Percentiles rank a stretch among this genome's conserved stretches.
Evolutionary conservation across 306 rosid species (phyloP).

Genomic region (Cyamopsis tetragonoloba): DNA sequence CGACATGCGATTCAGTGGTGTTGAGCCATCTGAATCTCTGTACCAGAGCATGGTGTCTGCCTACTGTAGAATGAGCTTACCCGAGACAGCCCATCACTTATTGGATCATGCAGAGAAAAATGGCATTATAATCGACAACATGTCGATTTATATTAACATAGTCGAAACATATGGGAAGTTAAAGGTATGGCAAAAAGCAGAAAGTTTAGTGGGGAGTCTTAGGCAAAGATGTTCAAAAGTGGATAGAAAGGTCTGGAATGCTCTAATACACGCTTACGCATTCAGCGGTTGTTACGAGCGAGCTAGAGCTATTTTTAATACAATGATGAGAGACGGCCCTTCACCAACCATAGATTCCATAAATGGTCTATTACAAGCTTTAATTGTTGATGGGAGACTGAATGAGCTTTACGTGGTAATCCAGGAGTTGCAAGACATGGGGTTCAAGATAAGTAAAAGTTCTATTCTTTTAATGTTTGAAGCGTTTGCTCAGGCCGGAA

Average conservation of each 20-base stretch:
- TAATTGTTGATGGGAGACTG: slow-evolving; percentile 74
- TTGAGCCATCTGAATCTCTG: slow-evolving; percentile 56
- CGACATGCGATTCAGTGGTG: slow-evolving; percentile 80
- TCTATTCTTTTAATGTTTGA: slow-evolving; percentile 86
- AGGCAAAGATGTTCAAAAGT: slow-evolving; percentile 47
- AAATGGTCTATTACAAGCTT: slow-evolving; percentile 76
- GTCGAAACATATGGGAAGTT: slow-evolving; percentile 77
- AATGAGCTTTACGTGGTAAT: slow-evolving; percentile 79
- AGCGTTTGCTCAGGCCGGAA: slow-evolving; percentile 77
- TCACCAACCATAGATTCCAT: slow-evolving; percentile 78
- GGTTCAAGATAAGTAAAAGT: slow-evolving; percentile 80
- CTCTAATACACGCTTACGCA: slow-evolving; percentile 83
- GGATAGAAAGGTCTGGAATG: slow-evolving; percentile 91
- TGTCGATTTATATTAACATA: slow-evolving; percentile 46
- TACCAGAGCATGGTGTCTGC: slow-evolving; percentile 61
- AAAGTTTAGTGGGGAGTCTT: slow-evolving; percentile 76
- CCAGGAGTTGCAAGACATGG: slow-evolving; percentile 95
- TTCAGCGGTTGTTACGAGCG: slow-evolving; percentile 81
- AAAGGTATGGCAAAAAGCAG: slow-evolving; percentile 87
- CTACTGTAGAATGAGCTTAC: slow-evolving; percentile 66
- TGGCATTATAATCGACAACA: slow-evolving; percentile 38
- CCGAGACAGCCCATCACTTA: slow-evolving; percentile 85
- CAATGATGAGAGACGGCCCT: slow-evolving; percentile 94
- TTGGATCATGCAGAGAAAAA: slow-evolving; percentile 57
- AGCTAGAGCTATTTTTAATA: slow-evolving; percentile 89